phyloP scores from a whole-genome alignment of 345 rosid genomes.

The Gossypium mustelinum region DNA sequence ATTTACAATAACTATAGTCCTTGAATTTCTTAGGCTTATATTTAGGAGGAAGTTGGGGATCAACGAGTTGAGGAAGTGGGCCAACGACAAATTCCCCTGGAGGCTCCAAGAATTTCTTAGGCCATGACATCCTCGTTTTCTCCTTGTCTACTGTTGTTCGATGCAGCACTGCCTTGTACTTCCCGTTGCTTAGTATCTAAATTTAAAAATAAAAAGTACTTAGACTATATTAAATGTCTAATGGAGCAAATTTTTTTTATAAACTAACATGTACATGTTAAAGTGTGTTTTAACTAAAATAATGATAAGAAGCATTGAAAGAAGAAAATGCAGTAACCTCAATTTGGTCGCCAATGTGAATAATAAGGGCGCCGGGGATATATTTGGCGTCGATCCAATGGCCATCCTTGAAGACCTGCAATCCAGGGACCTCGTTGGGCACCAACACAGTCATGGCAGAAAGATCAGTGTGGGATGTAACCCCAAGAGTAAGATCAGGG shows the following conservation, averaged over 20 bases:
- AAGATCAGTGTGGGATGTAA: slow-evolving; percentile 74
- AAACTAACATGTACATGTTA: too few species aligned
- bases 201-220: neutral
- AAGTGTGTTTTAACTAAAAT: too few species aligned
- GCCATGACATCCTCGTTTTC: slow-evolving; percentile 92
- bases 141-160: slow-evolving; percentile 67
- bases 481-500: slow-evolving; percentile 80
- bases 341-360: slow-evolving; percentile 82
- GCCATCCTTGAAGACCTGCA: slow-evolving; percentile 66
- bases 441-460: slow-evolving; percentile 67
- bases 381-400: slow-evolving; percentile 65
- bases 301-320: neutral
- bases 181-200: slow-evolving; percentile 79
- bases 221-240: too few species aligned
- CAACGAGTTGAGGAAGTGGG: slow-evolving; percentile 54
- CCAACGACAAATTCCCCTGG: slow-evolving; percentile 53
- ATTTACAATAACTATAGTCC: slow-evolving; percentile 70
- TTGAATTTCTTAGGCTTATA: slow-evolving; percentile 58
- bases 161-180: slow-evolving; percentile 60
- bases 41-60: slow-evolving; percentile 40
- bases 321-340: slow-evolving; percentile 38
- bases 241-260: too few species aligned
- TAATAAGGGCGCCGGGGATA: slow-evolving; percentile 67
- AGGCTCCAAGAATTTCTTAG: slow-evolving; percentile 94
- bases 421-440: slow-evolving; percentile 79